Evolutionary conservation across 139 green algal species (phyloP), one percentile per base, ranked within the genome.

Genomic region (Pleodorina starrii): DNA sequence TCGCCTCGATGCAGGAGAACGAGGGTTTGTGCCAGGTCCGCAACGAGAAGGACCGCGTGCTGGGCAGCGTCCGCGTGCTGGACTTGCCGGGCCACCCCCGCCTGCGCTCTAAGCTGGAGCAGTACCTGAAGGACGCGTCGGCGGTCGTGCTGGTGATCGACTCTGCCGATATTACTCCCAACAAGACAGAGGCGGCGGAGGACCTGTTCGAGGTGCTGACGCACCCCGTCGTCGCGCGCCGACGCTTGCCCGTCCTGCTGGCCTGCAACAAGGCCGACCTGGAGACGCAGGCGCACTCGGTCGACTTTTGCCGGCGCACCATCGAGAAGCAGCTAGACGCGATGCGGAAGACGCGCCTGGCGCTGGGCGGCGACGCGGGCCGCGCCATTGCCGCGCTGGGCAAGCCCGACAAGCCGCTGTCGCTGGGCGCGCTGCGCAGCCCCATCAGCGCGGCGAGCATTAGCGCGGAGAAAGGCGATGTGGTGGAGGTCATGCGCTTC

Each of bases 221-320:
- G 5, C 81, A 94, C 63, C 82, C 92, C 0, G 71, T 38, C 1
- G 79, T 98, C 12, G 60, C 78, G 1, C 85, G 91, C 29, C 86
- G 92, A 17, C 89, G 94, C 1, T 35, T 97, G 68, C 97, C 97
- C 0, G n/a, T 99, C 42, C 91, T 99, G 76, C 66, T 99, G 50
- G 96, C 94, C 32, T 98, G 95, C 94, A 99, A 99, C 94, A 99
- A 99, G 90, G 91, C 93, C 48, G 97, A 99, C 84, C 87, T 95
- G 54, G 95, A 98, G 36, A 88, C 90, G 17, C 87, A 96, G 60
- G 97, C 97, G 9, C 96, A 99, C 92, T 95, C 95, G 2, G 89
- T 97, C 29, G 96, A 99, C 0, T 99, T 99, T 75, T 94, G 99
- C 1, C 82, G 94, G 3, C 97, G 97, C 87, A 96, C 95, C 12